Base-by-base conservation (phyloP, 2,329 filamentous ascomycete genomes). In the Pyrenophora tritici-repentis region DNA sequence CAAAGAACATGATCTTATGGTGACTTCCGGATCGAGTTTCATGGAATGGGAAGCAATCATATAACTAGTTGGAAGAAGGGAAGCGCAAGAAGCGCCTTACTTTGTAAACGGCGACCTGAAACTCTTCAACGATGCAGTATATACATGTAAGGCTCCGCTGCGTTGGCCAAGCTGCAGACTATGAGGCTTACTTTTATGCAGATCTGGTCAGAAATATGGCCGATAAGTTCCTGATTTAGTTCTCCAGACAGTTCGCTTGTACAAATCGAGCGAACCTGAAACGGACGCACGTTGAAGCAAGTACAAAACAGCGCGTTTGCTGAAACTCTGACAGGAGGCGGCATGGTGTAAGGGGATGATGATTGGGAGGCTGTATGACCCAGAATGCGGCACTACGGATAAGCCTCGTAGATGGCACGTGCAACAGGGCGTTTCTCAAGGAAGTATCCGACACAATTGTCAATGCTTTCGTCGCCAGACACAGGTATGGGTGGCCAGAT, bases 201-300 rank as follows among this genome's bases (percentile, higher is more conserved):
- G 43, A 24, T 34, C 37, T 39, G 47, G 34, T 38, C 24, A 10
- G 38, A 24, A 44, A 35, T 33, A 29, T 50, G 52, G 52, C 48
- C 55, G 46, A 46, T 56, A 63, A 63, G 59, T 56, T 51, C 61
- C 61, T 59, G 59, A 62, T 36, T 37, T 51, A 45, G 37, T 45
- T 45, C 34, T 40, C 48, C 44, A 48, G 22, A 47, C 38, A 38
- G 14, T 26, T 45, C 22, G 18, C 42, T 52, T 50, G 24, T 29
- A 34, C 46, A 24, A 40, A 47, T 53, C 14, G 26, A 34, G 41
- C 22, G 51, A 50, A 33, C 39, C 38, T 40, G 18, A 36, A 48
- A 42, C 37, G 17, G 42, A 39, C 44, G 42, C 39, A 44, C 33
- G 9, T 17, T 49, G 33, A 34, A 33, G 31, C 40, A 44, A 20